Evolutionary conservation across 176 grass and related monocot species (phyloP), one percentile per base, ranked within the genome.

Genomic region (Oryza meridionalis): DNA sequence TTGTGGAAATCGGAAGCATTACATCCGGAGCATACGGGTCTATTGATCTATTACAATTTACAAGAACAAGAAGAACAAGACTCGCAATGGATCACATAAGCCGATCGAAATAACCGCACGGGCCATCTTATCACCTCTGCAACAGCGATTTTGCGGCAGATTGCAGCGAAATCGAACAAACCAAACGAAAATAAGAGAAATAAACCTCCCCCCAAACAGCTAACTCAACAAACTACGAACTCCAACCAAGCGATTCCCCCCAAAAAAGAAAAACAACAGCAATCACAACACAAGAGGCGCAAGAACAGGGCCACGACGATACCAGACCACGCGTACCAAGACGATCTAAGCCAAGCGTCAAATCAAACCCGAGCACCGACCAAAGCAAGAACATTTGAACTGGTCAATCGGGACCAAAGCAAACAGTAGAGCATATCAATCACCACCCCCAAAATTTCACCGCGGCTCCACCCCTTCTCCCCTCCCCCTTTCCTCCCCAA

Each of bases 31-130:
- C 12, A 69, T 14, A 61, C 14, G 63, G 26, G 22, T 4, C 22
- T 42, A 11, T 22, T 13, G 70, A 87, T 87, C 77, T 67, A 63
- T 67, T 22, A 81, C 19, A 43, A n/a, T n/a, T n/a, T n/a, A n/a
- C n/a, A n/a, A n/a, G n/a, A n/a, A n/a, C n/a, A n/a, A n/a, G n/a
- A n/a, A 17, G 24, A 59, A 61, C 17, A 75, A 24, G 66, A 80
- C 27, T 65, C 16, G 70, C 44, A n/a, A 49, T 26, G 43, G 67
- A 67, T 66, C 84, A 40, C 4, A 43, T 67, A 45, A n/a, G 44
- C 24, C 0, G 29, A 45, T 31, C 35, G 64, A 11, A 61, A 59
- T 42, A 58, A 75, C 17, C 12, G 17, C 24, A 59, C 42, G 42
- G 42, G 11, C 9, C 42, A 72, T 40, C 6, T 7, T 7, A 8